Evolutionary conservation across 495 filamentous ascomycete species (phyloP).

Genomic region (Amphirosellinia nigrospora): DNA sequence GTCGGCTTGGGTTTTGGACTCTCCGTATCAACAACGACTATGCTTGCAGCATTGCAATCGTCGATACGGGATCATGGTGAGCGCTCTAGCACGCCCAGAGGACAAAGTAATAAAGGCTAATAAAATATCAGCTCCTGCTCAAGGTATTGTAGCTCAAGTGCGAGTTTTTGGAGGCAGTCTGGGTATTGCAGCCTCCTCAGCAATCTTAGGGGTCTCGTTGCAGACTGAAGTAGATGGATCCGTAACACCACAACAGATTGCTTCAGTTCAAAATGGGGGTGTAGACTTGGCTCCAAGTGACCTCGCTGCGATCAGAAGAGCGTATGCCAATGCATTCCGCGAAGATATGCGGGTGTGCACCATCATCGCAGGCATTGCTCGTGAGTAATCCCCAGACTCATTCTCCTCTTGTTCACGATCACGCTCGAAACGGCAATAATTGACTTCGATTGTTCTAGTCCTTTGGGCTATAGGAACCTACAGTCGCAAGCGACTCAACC

Average conservation of each 20-base stretch:
- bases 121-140: slow-evolving; percentile 48
- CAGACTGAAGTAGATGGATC: slow-evolving; percentile 25
- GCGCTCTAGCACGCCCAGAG: slow-evolving; percentile 11
- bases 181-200: slow-evolving; percentile 57
- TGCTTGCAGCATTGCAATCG: slow-evolving; percentile 42
- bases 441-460: too few species aligned
- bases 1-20: slow-evolving; percentile 56
- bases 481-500: slow-evolving; percentile 32
- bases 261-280: slow-evolving; percentile 28
- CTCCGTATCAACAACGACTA: slow-evolving; percentile 46
- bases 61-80: slow-evolving; percentile 47
- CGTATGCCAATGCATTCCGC: slow-evolving; percentile 47
- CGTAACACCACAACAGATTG: slow-evolving; percentile 33
- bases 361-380: slow-evolving; percentile 40
- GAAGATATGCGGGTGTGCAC: slow-evolving; percentile 48
- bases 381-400: too few species aligned
- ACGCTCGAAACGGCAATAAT: too few species aligned
- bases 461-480: slow-evolving; percentile 41
- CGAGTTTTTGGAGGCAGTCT: slow-evolving; percentile 59
- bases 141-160: slow-evolving; percentile 58
- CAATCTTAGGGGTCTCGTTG: slow-evolving; percentile 46
- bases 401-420: too few species aligned
- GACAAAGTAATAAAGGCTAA: slow-evolving; percentile 6
- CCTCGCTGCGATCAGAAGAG: slow-evolving; percentile 30
- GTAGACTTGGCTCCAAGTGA: slow-evolving; percentile 22